Evolutionary conservation across 495 filamentous ascomycete species (phyloP), one percentile per base, ranked within the genome.

Genomic region (Pyronema domesticum): DNA sequence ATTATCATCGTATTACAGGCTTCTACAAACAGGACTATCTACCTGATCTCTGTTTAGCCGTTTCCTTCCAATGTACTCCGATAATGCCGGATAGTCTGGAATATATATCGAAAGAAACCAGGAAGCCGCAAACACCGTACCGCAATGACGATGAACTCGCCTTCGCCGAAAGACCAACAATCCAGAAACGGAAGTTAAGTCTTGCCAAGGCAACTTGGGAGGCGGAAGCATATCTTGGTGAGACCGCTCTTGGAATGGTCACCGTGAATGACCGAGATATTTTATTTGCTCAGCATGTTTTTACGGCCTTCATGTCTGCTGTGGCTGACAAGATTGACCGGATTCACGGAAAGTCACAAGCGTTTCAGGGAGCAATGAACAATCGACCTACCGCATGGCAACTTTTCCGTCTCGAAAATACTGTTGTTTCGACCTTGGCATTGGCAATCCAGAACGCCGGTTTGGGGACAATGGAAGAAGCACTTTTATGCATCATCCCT

Each of bases 271-370:
- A 8, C 7, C 11, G 15, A 46, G 43, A 46, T 8, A 7, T 37
- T 7, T 17, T 60, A 7, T 59, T 55, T 17, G 53, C 59, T 5
- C 57, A 56, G 36, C 46, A 61, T 10, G 51, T 61, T 44, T 59
- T 61, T 23, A 60, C 59, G 3, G 23, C 47, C 0, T 61, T 61
- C 17, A 59, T 61, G 57, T 53, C 7, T 33, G 50, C 50, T 6
- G 17, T 42, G 6, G 11, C 50, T 6, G 6, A 6, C 7, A 37
- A 53, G 13, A 40, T 42, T 15, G 33, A 50, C 10, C 47, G 33
- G 23, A 30, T 50, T 18, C 7, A 35, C 19, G 47, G 47, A 7
- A 30, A 50, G 9, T 33, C 47, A 18, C 6, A 9, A 6, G 47
- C 47, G 8, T 33, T 11, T 15, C 47, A 50, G 18, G 37, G 7